Base-by-base conservation (phyloP, 352 stramenopile genomes). In the Pythium apleroticum region DNA sequence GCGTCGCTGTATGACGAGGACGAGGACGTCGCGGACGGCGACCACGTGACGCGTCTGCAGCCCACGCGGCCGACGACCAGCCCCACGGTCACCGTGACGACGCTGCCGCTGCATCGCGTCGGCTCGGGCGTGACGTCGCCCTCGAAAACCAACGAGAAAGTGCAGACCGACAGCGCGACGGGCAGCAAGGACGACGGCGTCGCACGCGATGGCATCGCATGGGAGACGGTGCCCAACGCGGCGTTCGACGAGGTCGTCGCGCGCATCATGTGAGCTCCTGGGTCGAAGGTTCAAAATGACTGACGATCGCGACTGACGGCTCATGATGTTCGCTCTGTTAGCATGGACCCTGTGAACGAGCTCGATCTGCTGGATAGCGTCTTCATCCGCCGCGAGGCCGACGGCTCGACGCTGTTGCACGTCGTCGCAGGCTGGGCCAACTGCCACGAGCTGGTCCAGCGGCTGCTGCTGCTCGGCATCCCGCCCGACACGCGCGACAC, bases 361-460 rank as follows among this genome's bases (percentile, higher is more conserved):
- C 58, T 80, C 24, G 69, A 75, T 12, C 57, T 68, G 5, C 45
- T 81, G 22, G 39, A 62, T 4, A 77, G 58, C 46, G 35, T 65
- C 20, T 65, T 72, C 24, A 55, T 85, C 30, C 63, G 63, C 5
- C 69, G 74, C 54, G 67, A 77, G 28, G 68, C 70, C 22, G 78
- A 88, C 55, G 77, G 75, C 10, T 86, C 73, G 10, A 87, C 78
- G 65, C 65, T 88, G 54, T 62, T 87, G 55, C 77, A 90, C 46
- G 75, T 88, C 19, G 65, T 90, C 35, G 71, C 78, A 0, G 77
- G 75, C 7, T 84, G 81, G 73, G 76, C 72, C 48, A 75, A 84
- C 57, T 84, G 70, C 49, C 71, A 84, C 35, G 75, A 88, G 28
- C 69, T 90, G 20, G 76, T 84, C 9, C 58, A 62, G 31, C 70